phyloP scores from a whole-genome alignment of 2,329 filamentous ascomycete genomes.

The Ceratocystis alfenasii region DNA sequence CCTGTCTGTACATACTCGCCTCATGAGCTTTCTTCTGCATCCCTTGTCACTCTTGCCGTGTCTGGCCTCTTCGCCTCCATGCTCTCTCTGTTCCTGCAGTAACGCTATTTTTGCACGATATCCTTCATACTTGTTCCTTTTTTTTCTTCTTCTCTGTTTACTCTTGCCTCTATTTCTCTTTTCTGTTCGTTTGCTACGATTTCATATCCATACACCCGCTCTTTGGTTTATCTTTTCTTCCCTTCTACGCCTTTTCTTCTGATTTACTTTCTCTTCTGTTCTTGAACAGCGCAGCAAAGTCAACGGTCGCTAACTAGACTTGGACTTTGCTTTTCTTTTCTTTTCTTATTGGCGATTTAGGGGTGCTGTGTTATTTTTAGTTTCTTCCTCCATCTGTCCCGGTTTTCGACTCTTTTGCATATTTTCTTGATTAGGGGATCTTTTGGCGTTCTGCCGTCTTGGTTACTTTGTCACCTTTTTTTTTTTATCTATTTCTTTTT shows the following conservation, averaged over 20 bases:
- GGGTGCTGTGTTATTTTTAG: not conserved
- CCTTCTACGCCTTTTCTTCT: not conserved
- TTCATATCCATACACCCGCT: slow-evolving; percentile 7
- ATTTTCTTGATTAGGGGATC: slow-evolving; percentile 24
- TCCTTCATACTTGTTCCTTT: slow-evolving; percentile 17
- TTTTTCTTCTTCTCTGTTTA: slow-evolving; percentile 3
- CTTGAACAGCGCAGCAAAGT: not conserved
- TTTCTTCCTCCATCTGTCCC: not conserved
- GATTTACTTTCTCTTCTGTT: not conserved
- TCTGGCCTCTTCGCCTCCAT: slow-evolving; percentile 10
- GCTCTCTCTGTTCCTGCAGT: slow-evolving; percentile 7
- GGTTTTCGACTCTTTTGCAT: slow-evolving; percentile 18
- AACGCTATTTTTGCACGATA: slow-evolving; percentile 14
- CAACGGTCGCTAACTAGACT: not conserved
- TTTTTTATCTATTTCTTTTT: not conserved
- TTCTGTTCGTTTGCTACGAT: slow-evolving; percentile 14
- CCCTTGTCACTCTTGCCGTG: not conserved
- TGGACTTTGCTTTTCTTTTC: not conserved
- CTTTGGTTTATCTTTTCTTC: slow-evolving; percentile 6
- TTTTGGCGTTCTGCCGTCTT: slow-evolving; percentile 13
- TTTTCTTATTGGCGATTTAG: not conserved
- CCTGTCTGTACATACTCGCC: not conserved
- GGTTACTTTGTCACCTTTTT: slow-evolving; percentile 16
- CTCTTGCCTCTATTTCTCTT: not conserved
- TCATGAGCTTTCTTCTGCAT: not conserved